A percentile compares a stretch with the other conserved stretches of the same genome.
phyloP scores from a whole-genome alignment of 2,329 filamentous ascomycete genomes.

The Dothidotthia symphoricarpi region DNA sequence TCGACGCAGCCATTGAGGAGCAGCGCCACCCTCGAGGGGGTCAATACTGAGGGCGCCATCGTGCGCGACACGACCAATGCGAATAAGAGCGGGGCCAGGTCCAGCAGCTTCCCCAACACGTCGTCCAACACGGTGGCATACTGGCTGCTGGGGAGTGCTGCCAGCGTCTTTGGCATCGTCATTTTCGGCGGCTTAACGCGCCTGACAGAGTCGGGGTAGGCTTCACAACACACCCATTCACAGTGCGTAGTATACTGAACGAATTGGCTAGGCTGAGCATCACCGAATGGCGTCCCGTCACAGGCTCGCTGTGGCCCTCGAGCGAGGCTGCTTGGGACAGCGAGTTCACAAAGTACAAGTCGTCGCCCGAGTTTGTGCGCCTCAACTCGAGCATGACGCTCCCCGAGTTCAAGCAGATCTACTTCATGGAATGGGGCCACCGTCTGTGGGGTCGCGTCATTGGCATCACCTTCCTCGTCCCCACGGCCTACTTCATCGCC shows the following conservation, averaged over 20 bases:
- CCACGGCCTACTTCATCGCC: constrained; percentile 83
- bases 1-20: constrained; percentile 34
- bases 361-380: constrained; percentile 87
- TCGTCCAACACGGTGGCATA: constrained; percentile 78
- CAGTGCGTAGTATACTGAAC: constrained; percentile 10
- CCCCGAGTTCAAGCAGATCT: constrained; percentile 95
- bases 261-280: constrained; percentile 72
- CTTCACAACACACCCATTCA: not conserved
- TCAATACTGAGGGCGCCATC: constrained; percentile 12
- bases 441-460: constrained; percentile 91
- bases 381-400: constrained; percentile 93
- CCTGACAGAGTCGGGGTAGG: constrained; percentile 91
- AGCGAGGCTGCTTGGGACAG: constrained; percentile 80
- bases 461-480: constrained; percentile 83
- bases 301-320: constrained; percentile 82
- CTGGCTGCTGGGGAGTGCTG: constrained; percentile 89
- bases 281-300: constrained; percentile 97
- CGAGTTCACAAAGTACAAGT: constrained; percentile 89
- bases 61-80: constrained; percentile 12
- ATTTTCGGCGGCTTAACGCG: constrained; percentile 91
- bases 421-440: constrained; percentile 99
- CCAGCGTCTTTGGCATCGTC: constrained; percentile 94
- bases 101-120: constrained; percentile 55
- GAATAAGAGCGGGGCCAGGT: constrained; percentile 7
- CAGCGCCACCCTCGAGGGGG: constrained; percentile 19